Evolutionary conservation across 108 stramenopile species (phyloP), one percentile per base, ranked within the genome.

Genomic region (Skeletonema costatum): DNA sequence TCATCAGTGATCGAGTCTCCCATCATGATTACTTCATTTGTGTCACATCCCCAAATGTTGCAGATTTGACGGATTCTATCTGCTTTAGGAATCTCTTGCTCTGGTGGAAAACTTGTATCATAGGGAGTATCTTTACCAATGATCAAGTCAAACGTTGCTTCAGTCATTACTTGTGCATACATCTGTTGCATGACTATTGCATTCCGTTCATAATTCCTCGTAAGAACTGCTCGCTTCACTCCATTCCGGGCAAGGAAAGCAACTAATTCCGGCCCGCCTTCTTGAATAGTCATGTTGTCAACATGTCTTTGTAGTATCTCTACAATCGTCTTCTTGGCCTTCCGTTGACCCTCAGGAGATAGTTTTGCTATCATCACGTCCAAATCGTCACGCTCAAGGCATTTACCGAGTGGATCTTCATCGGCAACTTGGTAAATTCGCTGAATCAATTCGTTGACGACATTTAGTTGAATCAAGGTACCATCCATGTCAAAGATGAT

Each of bases 401-500:
- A 5, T 32, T 68, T 16, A 0, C 30, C 48, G n/a, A 42, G 1
- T 42, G 21, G 17, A 70, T 76, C 75, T 5, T 39, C 13, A 10
- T 65, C 64, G 25, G 75, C 75, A 70, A 76, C 31, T 17, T 58
- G 12, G 31, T 70, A 70, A 4, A 76, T 70, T 11, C 59, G 56
- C 1, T 29, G 46, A 16, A 68, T 39, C 56, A 76, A 53, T 17
- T 60, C 56, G 12, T 60, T 38, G 25, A 69, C 32, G 4, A 76
- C 70, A 70, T 44, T 70, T 9, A 35, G 59, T 44, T 70, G 16
- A 42, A 51, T 60, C 16, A 76, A 35, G 2, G 75, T 76, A 2
- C 75, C 75, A 60, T 76, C 75, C 75, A 76, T 76, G 58, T 76
- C 75, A 60, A 76, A 76, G 35, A 76, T 66, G 36, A 76, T 31